phyloP scores from a whole-genome alignment of 805 yeast species.

The Schwanniomyces occidentalis region DNA sequence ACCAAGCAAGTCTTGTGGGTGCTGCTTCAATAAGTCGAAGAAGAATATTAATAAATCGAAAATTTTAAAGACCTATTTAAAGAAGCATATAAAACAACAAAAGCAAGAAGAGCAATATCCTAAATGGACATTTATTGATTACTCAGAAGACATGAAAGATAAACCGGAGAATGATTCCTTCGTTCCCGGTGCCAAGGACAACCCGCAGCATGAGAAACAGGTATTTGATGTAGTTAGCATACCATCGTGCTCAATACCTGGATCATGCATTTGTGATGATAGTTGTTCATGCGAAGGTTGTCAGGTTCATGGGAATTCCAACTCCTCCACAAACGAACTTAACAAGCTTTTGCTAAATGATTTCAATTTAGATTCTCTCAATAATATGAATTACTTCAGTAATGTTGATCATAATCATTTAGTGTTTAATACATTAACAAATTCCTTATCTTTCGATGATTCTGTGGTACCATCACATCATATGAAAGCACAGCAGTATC shows the following conservation, averaged over 20 bases:
- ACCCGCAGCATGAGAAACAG: not conserved
- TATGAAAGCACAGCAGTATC: too few relatives aligned
- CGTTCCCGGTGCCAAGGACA: not conserved
- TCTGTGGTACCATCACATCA: too few relatives aligned
- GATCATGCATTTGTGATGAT: slow-evolving; percentile 38
- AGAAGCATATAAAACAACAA: slow-evolving; percentile 19
- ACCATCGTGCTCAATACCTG: slow-evolving; percentile 36
- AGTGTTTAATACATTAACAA: slow-evolving; percentile 1
- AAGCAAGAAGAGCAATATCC: slow-evolving; percentile 2
- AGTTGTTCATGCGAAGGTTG: slow-evolving; percentile 41
- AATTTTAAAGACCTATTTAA: slow-evolving; percentile 33
- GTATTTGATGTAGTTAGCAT: slow-evolving; percentile 24
- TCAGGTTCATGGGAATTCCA: slow-evolving; percentile 28
- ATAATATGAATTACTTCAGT: slow-evolving; percentile 11
- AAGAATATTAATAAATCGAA: slow-evolving; percentile 33
- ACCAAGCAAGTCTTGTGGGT: slow-evolving; percentile 27
- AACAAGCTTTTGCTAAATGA: slow-evolving; percentile 7
- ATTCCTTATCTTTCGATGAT: too few relatives aligned
- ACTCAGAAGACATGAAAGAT: slow-evolving; percentile 1
- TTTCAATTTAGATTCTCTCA: slow-evolving; percentile 7
- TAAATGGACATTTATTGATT: slow-evolving; percentile 10
- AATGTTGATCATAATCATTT: slow-evolving; percentile 1
- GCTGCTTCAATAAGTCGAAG: slow-evolving; percentile 27
- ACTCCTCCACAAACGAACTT: slow-evolving; percentile 5
- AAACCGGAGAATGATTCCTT: slow-evolving; percentile 9